Evolutionary conservation across 306 rosid genomes (phyloP).

Genomic region (Ormosia emarginata): DNA sequence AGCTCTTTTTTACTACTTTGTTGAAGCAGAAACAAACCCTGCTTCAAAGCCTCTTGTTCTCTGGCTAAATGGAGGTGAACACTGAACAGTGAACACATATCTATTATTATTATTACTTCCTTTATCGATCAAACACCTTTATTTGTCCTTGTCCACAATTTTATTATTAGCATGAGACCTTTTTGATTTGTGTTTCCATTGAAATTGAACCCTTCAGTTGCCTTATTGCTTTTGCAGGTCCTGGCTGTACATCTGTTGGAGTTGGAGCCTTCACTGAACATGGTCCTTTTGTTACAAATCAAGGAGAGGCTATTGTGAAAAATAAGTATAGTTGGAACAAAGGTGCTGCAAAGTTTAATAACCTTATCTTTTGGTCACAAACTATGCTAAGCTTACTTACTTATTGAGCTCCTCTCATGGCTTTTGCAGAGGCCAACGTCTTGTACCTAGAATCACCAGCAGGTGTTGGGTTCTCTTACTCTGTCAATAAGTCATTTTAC

Average conservation of each 20-base stretch:
- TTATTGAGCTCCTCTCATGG: not conserved
- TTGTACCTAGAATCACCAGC: constrained; percentile 48
- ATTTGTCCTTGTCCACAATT: not conserved
- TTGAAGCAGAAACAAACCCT: constrained; percentile 29
- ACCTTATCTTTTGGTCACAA: not conserved
- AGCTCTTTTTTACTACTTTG: constrained; percentile 44
- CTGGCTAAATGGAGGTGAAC: constrained; percentile 43
- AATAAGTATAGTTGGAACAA: constrained; percentile 41
- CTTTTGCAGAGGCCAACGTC: constrained; percentile 37
- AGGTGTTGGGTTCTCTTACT: constrained; percentile 46
- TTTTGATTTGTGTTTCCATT: not conserved
- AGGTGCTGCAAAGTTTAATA: constrained; percentile 5
- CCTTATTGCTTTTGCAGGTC: constrained; percentile 11
- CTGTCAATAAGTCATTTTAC: constrained; percentile 32
- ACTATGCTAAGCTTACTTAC: not conserved
- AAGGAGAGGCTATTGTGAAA: not conserved
- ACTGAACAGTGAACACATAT: not conserved
- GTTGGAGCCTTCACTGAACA: constrained; percentile 37
- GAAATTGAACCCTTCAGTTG: not conserved
- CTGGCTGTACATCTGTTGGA: constrained; percentile 37
- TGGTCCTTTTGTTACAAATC: constrained; percentile 31
- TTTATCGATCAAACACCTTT: not conserved
- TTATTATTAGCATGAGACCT: not conserved
- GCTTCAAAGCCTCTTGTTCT: constrained; percentile 42
- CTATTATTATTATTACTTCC: not conserved